A percentile compares a stretch with the other conserved stretches of the same genome.
Evolutionary conservation across 2,329 filamentous ascomycete species (phyloP).

Genomic region (Colletotrichum lentis): DNA sequence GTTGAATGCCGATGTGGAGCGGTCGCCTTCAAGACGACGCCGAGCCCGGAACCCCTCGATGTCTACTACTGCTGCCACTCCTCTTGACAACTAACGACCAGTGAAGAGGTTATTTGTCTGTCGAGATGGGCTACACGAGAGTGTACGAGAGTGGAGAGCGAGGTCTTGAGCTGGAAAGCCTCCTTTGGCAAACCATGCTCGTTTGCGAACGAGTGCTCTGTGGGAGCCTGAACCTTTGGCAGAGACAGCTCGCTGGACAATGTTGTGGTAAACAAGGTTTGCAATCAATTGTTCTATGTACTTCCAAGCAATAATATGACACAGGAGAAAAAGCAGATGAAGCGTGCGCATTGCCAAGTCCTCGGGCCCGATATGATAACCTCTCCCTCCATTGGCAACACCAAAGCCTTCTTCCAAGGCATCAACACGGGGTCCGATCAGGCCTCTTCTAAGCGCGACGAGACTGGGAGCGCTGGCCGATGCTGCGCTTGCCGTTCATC

Average conservation of each 20-base stretch:
- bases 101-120: too few relatives aligned
- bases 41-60: constrained; percentile 46
- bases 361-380: background rate
- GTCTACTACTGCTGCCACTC: constrained; percentile 58
- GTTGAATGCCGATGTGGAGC: constrained; percentile 52
- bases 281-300: background rate
- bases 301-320: background rate
- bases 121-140: too few relatives aligned
- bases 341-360: background rate
- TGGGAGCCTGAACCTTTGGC: background rate
- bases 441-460: background rate
- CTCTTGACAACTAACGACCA: too few relatives aligned
- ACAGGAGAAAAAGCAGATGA: background rate
- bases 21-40: constrained; percentile 50
- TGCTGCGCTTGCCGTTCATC: constrained; percentile 28
- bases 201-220: too few relatives aligned
- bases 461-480: constrained; percentile 22
- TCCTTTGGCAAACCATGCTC: too few relatives aligned
- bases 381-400: background rate
- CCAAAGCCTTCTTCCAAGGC: background rate
- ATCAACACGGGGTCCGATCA: background rate
- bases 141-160: too few relatives aligned
- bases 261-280: too few relatives aligned
- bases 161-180: too few relatives aligned
- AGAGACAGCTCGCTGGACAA: background rate